Conservation (phyloP, 2,329 filamentous ascomycete species). For the Grosmannia clavigera region DNA sequence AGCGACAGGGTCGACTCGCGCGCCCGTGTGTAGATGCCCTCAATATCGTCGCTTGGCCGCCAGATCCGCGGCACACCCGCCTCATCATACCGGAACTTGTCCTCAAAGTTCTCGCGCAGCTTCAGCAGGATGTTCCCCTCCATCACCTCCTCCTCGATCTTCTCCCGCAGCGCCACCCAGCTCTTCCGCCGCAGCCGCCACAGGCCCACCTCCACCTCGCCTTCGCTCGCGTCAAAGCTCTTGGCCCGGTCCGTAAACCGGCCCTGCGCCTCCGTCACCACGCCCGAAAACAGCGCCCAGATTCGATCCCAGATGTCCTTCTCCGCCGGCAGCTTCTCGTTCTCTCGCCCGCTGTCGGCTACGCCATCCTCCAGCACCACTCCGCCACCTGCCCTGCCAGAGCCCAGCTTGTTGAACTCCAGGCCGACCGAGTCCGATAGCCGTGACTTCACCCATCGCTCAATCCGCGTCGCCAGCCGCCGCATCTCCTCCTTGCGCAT, state of each 20-base stretch:
- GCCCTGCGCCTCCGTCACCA: constrained; percentile 73
- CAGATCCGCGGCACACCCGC: constrained; percentile 90
- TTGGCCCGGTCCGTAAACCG: constrained; percentile 80
- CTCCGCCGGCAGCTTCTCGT: constrained; percentile 55
- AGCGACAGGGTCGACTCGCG: constrained; percentile 84
- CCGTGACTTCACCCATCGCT: constrained; percentile 84
- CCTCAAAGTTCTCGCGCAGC: constrained; percentile 94
- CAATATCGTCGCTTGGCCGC: constrained; percentile 93
- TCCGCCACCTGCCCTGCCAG: constrained; percentile 68
- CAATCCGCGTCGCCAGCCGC: constrained; percentile 75
- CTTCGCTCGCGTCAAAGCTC: constrained; percentile 84
- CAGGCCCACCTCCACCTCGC: constrained; percentile 82
- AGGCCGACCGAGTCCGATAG: constrained; percentile 78
- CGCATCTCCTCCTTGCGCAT: constrained; percentile 94
- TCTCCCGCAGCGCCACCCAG: constrained; percentile 80
- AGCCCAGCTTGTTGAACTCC: constrained; percentile 93
- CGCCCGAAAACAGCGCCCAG: constrained; percentile 73
- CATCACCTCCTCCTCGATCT: constrained; percentile 95
- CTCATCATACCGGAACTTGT: constrained; percentile 97
- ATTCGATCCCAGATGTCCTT: constrained; percentile 93
- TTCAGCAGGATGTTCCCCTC: constrained; percentile 94
- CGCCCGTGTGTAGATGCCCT: constrained; percentile 84
- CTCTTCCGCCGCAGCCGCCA: constrained; percentile 91
- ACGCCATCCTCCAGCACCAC: constrained; percentile 26
- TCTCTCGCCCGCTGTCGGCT: constrained; percentile 29